Base-by-base conservation (phyloP, 2,329 filamentous ascomycete species). In the Dactylellina haptotyla region DNA sequence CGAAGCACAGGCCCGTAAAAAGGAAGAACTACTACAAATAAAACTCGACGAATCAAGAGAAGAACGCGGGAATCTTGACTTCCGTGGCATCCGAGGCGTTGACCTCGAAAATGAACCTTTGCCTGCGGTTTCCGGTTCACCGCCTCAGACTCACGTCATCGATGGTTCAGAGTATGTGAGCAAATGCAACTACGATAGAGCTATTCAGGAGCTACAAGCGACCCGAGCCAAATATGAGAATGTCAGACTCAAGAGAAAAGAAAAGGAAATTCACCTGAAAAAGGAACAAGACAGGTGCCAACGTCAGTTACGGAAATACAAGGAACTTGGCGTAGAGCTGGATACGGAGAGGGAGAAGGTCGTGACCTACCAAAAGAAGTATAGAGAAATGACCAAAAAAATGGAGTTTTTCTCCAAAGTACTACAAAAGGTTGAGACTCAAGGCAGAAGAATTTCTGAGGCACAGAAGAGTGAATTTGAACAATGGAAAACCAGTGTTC, bases 131-230 rank as follows among this genome's bases (percentile, higher is more conserved):
- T 23, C 23, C 8, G 9, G 18, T 43, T 6, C 18, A n/a, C 34
- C 14, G 43, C 23, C 34, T 2, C 26, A 5, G 4, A 10, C 34
- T 8, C 53, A 26, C 9, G 37, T 25, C 1, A 41, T 66, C 23
- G 62, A 66, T 32, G 62, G 41, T n/a, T 14, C 50, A 1, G 62
- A 66, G 20, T 67, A 53, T 26, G 43, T 67, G 12, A 9, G 43
- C 3, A 59, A 59, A 18, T 18, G 25, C 9, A 54, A 58, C 18
- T 53, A 67, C 26, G 32, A 53, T n/a, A 41, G 18, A 20, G 2
- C 53, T 16, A 25, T 67, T 4, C 46, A 59, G 12, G 23, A 48
- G 20, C 32, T 51, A 9, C 53, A 59, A 26, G 9, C 32, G 8
- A 46, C 53, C 10, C 16, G 32, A 37, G 30, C 34, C 10, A 59